Evolutionary conservation across 441 rosid genomes (phyloP).

Genomic region (Croton laevigatus): DNA sequence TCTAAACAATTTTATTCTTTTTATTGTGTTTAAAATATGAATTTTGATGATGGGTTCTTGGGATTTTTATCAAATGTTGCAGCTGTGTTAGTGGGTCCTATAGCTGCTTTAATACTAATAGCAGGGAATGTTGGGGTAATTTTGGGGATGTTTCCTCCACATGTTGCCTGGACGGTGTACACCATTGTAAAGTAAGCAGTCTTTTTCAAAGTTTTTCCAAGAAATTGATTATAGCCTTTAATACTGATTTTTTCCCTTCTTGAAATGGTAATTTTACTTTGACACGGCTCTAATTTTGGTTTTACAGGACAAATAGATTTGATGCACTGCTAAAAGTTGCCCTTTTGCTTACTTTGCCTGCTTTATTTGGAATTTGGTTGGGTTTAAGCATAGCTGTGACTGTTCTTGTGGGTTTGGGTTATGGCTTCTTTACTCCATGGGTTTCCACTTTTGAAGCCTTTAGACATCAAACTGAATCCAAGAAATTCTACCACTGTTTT

Average conservation of each 20-base stretch:
- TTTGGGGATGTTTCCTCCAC: constrained; percentile 64
- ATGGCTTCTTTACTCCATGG: constrained; percentile 85
- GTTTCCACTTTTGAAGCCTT: constrained; percentile 84
- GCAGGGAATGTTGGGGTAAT: constrained; percentile 72
- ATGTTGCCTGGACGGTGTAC: constrained; percentile 68
- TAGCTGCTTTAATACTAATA: constrained; percentile 61
- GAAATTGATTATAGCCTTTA: neutral
- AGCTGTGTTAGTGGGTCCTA: constrained; percentile 72
- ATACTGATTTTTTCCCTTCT: neutral
- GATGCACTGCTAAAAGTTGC: constrained; percentile 67
- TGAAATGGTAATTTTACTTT: constrained; percentile 2
- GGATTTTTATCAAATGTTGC: constrained; percentile 23
- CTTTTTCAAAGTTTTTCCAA: neutral
- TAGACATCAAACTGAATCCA: constrained; percentile 50
- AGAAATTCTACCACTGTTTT: constrained; percentile 57
- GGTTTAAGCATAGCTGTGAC: constrained; percentile 66
- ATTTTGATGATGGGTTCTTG: constrained; percentile 18
- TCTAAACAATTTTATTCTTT: neutral
- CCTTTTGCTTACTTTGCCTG: constrained; percentile 55
- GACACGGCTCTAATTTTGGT: constrained; percentile 5
- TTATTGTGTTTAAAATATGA: neutral
- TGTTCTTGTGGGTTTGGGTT: constrained; percentile 61
- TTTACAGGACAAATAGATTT: constrained; percentile 53
- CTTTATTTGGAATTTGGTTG: constrained; percentile 66
- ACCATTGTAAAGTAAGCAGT: constrained; percentile 50